Evolutionary conservation across 768 basidiomycete genomes (phyloP).

Genomic region (Lentinula sp.): DNA sequence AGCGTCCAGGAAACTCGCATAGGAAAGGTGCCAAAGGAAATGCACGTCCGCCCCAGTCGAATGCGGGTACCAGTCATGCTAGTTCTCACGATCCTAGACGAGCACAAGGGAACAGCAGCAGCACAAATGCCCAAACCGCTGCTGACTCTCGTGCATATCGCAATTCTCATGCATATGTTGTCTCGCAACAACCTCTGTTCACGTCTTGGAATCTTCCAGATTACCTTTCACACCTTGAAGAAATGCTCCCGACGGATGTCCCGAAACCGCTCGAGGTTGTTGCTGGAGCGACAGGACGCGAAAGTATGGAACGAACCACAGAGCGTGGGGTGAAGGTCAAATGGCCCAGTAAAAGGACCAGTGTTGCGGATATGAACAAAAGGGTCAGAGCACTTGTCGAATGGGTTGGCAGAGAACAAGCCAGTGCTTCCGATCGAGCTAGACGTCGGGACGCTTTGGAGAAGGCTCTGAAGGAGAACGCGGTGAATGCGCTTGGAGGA

Average conservation of each 20-base stretch:
- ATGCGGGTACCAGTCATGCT: conserved; percentile 32
- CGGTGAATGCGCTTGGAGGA: conserved; percentile 25
- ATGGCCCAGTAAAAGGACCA: conserved; percentile 92
- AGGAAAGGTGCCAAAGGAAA: conserved; percentile 40
- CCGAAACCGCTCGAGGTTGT: conserved; percentile 74
- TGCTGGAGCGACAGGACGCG: conserved; percentile 37
- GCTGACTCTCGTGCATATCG: conserved; percentile 60
- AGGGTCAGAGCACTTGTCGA: conserved; percentile 85
- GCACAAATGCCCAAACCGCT: conserved; percentile 27
- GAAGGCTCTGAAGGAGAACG: conserved; percentile 32
- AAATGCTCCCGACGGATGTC: conserved; percentile 70
- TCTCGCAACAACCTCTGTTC: conserved; percentile 71
- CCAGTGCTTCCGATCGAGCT: conserved; percentile 63
- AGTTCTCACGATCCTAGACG: conserved; percentile 32
- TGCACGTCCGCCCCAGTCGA: conserved; percentile 23
- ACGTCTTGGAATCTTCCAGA: conserved; percentile 92
- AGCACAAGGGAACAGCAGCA: conserved; percentile 33
- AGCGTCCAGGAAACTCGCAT: conserved; percentile 31
- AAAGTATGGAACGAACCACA: conserved; percentile 52
- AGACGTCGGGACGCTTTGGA: conserved; percentile 65
- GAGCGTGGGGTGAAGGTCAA: conserved; percentile 84
- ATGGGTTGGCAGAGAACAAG: conserved; percentile 90
- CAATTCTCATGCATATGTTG: conserved; percentile 73
- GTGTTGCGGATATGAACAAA: conserved; percentile 97
- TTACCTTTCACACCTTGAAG: conserved; percentile 82